Base-by-base conservation (phyloP, 2,329 filamentous ascomycete species). In the Ophiocordyceps sinensis region DNA sequence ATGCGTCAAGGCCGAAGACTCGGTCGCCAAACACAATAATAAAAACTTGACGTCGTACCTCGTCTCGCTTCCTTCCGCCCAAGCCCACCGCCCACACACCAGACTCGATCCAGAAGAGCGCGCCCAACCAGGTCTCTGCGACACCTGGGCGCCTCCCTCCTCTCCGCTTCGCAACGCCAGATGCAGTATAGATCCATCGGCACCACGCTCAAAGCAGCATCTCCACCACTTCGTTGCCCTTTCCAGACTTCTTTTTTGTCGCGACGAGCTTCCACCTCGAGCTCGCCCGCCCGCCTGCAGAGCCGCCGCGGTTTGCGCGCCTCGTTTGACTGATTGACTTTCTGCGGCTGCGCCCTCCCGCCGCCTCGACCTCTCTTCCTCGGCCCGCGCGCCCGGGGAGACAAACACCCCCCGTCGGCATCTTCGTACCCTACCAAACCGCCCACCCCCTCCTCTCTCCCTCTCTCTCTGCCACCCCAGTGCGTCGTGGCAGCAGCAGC, bases 161-260 rank as follows among this genome's bases (percentile, higher is more conserved):
- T 52, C 56, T 56, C 57, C 57, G 56, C 54, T 66, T 68, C 66
- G 66, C 65, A 64, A 66, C 66, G 63, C 73, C 72, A 73, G 70
- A 77, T 75, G 67, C 66, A 76, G 73, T 73, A 74, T 75, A 77
- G 73, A 68, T 66, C 70, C 68, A 68, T 74, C 71, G 68, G 71
- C 71, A 74, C 70, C 68, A 74, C 70, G 66, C 72, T 73, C 72
- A 73, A 76, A 75, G 64, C 64, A 76, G 72, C 40, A 73, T 73
- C 70, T 75, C 71, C 71, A 74, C 72, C 65, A 65, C 61, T 64
- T 38, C 65, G 67, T 39, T 43, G 39, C 31, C 39, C 21, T 35
- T 15, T 36, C 39, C 19, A 36, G 31, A 15, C 32, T 40, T 15
- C 23, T 19, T 28, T 7, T 26, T 35, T 15, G 32, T 15, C 32